A percentile compares a stretch with the other conserved stretches of the same genome.
Evolutionary conservation across 305 asterid genomes (phyloP).

Genomic region (Coffea humblotiana): DNA sequence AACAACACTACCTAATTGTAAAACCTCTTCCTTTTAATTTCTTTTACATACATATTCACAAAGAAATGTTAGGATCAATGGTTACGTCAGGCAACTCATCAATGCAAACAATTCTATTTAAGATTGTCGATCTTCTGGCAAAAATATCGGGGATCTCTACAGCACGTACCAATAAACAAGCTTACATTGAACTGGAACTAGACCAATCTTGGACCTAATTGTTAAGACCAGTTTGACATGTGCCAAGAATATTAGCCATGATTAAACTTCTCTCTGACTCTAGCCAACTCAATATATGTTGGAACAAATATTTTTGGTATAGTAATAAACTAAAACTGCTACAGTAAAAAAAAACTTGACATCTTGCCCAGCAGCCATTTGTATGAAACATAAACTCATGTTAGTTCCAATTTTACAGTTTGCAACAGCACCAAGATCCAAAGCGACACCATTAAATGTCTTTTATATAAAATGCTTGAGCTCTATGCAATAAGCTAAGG

Average conservation of each 20-base stretch:
- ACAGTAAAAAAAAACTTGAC: no score
- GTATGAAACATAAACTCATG: background rate
- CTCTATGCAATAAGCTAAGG: background rate
- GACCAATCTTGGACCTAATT: background rate
- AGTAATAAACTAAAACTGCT: no score
- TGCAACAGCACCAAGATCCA: background rate
- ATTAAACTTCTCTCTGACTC: background rate
- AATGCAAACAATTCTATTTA: background rate
- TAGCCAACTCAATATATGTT: background rate
- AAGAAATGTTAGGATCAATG: background rate
- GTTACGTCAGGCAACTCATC: background rate
- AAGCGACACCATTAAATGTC: background rate
- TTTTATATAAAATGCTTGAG: background rate
- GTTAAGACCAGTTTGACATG: background rate
- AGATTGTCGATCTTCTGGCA: background rate
- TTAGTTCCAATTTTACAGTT: background rate
- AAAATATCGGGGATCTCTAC: background rate
- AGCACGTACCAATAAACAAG: background rate
- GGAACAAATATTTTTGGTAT: no score
- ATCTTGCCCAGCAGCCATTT: background rate
- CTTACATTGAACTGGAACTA: background rate
- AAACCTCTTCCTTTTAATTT: background rate
- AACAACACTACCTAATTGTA: slow-evolving; percentile 1
- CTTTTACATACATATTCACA: background rate
- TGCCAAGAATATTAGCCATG: background rate